Conservation (phyloP, 805 yeast genomes). For the Saccharomycopsis vini region DNA sequence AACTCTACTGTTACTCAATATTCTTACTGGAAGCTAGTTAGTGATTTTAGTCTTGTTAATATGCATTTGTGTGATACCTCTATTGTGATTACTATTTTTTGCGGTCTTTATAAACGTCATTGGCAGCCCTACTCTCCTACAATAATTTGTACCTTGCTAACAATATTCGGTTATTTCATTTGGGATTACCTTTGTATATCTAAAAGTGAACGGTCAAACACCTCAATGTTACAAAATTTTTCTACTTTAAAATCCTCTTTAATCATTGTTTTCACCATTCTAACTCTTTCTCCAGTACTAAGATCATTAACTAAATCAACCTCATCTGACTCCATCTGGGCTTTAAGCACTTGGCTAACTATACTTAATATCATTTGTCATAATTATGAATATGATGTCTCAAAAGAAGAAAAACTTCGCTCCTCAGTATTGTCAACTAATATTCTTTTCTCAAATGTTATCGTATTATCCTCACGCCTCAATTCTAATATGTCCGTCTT, state of each 20-base stretch:
- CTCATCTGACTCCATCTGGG: constrained; percentile 93
- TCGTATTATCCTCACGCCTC: constrained; percentile 84
- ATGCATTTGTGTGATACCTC: constrained; percentile 57
- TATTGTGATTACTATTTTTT: constrained; percentile 59
- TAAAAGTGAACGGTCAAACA: not conserved
- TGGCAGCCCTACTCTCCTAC: constrained; percentile 45
- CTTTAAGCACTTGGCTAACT: constrained; percentile 72
- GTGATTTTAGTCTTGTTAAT: constrained; percentile 62
- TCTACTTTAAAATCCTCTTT: constrained; percentile 52
- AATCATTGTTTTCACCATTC: constrained; percentile 58
- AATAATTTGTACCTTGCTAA: constrained; percentile 26
- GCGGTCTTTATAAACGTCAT: constrained; percentile 41
- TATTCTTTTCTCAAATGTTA: constrained; percentile 73
- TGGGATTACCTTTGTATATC: constrained; percentile 19
- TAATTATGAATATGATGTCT: constrained; percentile 53
- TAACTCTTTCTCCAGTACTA: constrained; percentile 81
- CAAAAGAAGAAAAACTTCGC: constrained; percentile 18
- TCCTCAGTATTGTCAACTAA: constrained; percentile 62
- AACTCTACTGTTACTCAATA: constrained; percentile 68
- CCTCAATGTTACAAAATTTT: constrained; percentile 18
- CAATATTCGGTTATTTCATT: constrained; percentile 30
- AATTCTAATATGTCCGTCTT: constrained; percentile 68
- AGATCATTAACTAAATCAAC: constrained; percentile 83
- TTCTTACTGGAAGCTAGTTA: constrained; percentile 52
- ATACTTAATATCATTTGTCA: constrained; percentile 57